Evolutionary conservation across 2,329 filamentous ascomycete genomes (phyloP).

Genomic region (Xylariaceae sp.): DNA sequence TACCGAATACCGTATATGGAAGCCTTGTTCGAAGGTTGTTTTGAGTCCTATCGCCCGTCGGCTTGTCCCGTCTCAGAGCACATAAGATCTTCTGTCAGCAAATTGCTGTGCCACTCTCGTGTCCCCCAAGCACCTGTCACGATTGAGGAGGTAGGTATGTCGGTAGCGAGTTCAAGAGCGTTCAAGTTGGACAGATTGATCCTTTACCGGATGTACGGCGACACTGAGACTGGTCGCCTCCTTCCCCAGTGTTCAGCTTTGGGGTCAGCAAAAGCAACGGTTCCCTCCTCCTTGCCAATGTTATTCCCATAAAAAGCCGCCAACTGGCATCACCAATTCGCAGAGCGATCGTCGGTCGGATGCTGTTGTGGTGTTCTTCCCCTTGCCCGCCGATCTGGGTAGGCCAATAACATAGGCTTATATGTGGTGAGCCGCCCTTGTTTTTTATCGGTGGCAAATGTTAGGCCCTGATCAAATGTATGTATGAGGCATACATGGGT

Average conservation of each 20-base stretch:
- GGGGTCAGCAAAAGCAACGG: constrained; percentile 10
- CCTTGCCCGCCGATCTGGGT: constrained; percentile 1
- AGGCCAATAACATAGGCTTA: background rate
- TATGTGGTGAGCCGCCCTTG: background rate
- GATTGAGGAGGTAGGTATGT: too few species aligned
- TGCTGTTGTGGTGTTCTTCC: background rate
- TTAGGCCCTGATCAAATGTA: constrained; percentile 7
- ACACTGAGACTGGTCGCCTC: constrained; percentile 17
- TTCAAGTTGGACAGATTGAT: background rate
- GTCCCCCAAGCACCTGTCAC: too few species aligned
- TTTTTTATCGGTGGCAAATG: constrained; percentile 12
- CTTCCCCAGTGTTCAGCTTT: constrained; percentile 9
- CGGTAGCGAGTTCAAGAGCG: too few species aligned
- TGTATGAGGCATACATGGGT: background rate
- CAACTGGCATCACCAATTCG: constrained; percentile 5
- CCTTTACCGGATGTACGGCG: constrained; percentile 8
- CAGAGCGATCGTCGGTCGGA: constrained; percentile 5
- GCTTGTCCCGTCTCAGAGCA: too few species aligned
- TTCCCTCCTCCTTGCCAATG: constrained; percentile 12
- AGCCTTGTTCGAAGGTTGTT: background rate
- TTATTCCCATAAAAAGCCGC: constrained; percentile 14
- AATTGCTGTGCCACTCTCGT: too few species aligned
- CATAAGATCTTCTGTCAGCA: too few species aligned
- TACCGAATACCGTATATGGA: too few species aligned
- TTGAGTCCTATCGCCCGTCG: too few species aligned